phyloP scores from a whole-genome alignment of 208 protist species.

The Leishmania mexicana region DNA sequence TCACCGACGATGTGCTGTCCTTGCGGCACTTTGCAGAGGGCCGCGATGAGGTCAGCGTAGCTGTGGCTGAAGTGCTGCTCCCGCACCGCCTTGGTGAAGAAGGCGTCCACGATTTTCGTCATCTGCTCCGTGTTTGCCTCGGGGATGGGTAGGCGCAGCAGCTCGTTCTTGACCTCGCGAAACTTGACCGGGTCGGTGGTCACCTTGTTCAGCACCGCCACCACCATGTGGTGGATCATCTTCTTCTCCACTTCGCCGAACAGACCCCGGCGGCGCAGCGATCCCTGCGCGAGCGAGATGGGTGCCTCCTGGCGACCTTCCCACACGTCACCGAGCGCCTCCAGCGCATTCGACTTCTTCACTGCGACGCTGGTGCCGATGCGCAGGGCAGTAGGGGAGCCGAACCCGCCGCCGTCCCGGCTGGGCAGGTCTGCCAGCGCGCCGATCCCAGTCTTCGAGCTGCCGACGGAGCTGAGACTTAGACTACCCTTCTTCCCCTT shows the following conservation, averaged over 20 bases:
- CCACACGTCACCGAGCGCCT: conserved; percentile 63
- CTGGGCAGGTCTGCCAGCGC: conserved; percentile 5
- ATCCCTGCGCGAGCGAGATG: conserved; percentile 47
- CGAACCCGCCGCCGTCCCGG: conserved; percentile 2
- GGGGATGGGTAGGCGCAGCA: conserved; percentile 82
- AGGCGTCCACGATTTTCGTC: conserved; percentile 72
- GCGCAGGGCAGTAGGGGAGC: conserved; percentile 2
- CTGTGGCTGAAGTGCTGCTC: conserved; percentile 75
- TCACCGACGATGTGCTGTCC: conserved; percentile 64
- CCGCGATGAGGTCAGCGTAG: conserved; percentile 75
- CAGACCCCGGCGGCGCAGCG: conserved; percentile 60
- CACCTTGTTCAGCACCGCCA: conserved; percentile 86
- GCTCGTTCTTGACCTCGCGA: conserved; percentile 82
- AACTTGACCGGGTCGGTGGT: conserved; percentile 79
- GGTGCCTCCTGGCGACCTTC: conserved; percentile 69
- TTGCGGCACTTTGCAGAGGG: conserved; percentile 65
- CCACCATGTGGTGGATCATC: conserved; percentile 79
- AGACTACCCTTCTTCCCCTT: conserved; percentile 15
- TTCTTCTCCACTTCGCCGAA: conserved; percentile 77
- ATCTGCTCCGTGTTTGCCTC: conserved; percentile 75
- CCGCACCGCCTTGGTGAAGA: conserved; percentile 79
- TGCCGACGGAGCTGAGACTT: neutral
- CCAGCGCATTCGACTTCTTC: conserved; percentile 36
- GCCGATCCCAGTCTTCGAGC: conserved; percentile 9
- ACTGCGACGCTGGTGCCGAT: neutral